phyloP scores from a whole-genome alignment of 148 eudicot genomes.

The Camellia sinensis region DNA sequence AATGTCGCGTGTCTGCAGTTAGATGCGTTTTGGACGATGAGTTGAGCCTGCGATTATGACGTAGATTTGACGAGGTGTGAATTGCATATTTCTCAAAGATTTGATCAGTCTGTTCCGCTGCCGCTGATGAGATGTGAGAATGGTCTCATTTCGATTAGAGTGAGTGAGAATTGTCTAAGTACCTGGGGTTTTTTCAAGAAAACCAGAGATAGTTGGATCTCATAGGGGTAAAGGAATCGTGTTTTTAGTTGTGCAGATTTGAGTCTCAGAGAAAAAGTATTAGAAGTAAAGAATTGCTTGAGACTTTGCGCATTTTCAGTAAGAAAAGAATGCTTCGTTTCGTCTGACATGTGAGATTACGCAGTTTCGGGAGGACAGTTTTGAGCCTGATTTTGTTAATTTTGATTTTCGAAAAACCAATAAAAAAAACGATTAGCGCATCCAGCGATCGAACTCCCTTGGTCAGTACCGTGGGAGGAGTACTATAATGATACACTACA shows the following conservation, averaged over 20 bases:
- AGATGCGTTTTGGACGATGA: conserved; percentile 36
- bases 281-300: no score
- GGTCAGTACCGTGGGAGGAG: conserved; percentile 22
- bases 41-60: conserved; percentile 53
- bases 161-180: neutral
- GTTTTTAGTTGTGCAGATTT: no score
- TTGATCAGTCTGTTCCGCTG: conserved; percentile 25
- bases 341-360: no score
- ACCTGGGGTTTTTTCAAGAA: neutral
- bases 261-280: no score
- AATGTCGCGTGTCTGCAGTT: conserved; percentile 32
- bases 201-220: no score
- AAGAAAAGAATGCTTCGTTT: no score
- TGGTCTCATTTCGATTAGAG: neutral
- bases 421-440: conserved; percentile 10
- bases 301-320: no score
- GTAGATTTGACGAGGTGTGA: conserved; percentile 31
- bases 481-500: conserved; percentile 25
- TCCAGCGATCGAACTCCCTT: conserved; percentile 22
- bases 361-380: no score
- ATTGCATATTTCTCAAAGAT: conserved; percentile 22
- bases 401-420: no score
- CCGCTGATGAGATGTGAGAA: neutral
- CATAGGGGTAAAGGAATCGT: no score
- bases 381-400: no score